Base-by-base conservation (phyloP, 768 basidiomycete genomes). In the Mycena maculata region DNA sequence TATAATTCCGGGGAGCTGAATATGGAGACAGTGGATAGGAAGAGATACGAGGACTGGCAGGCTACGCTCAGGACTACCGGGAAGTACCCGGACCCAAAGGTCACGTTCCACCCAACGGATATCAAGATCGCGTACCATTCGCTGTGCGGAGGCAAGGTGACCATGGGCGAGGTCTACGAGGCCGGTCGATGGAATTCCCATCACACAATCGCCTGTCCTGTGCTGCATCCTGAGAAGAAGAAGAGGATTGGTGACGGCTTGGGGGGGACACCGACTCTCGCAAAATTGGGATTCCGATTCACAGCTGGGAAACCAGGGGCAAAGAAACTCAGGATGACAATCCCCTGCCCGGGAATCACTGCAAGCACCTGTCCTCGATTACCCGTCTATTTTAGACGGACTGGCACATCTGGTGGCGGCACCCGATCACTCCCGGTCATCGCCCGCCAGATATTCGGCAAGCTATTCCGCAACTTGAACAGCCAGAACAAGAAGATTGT, bases 291-390 rank as follows among this genome's bases (percentile, higher is more conserved):
- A 28, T 58, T 15, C 16, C 5, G n/a, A n/a, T n/a, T 16, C 6
- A 18, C 33, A n/a, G 23, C 23, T 13, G 41, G 27, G 20, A 31
- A 55, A 41, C 15, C 6, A 2, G 22, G 23, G 4, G 56, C 5
- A 8, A n/a, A 22, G 20, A 13, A 45, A 13, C 30, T 25, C 9
- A 58, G 27, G 20, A 8, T 15, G 38, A 22, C 54, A n/a, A 25
- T 2, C 13, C 63, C 71, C 13, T 74, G 73, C 48, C 54, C 61
- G 6, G 74, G 74, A 13, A 30, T 75, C 1, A 72, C 63, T 6
- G 27, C 47, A 0, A 55, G 33, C 9, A 33, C 55, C 28, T 25
- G 71, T 45, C 36, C 57, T 5, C 33, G 31, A 8, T 31, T 75
- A 11, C 23, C 62, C 10, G 16, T 5, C 3, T 74, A 75, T 49